Evolutionary conservation across 164 flowering plant genomes (phyloP).

Genomic region (Akebia trifoliata): DNA sequence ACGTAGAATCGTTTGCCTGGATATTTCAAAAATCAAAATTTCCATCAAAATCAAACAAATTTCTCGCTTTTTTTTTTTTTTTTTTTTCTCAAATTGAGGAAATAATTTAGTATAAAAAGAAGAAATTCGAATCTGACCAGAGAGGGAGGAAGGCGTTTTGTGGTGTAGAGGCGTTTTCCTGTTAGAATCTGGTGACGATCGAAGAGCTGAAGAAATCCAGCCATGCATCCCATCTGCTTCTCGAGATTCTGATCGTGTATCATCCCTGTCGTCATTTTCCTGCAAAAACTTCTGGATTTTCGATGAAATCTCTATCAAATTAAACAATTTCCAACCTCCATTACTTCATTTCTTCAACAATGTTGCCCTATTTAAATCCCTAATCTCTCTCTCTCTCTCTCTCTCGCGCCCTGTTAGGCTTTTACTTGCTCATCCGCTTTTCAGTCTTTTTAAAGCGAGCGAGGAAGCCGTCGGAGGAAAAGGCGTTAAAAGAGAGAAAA

Average conservation of each 20-base stretch:
- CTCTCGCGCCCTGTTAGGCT: not conserved
- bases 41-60: not conserved
- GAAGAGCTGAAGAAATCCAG: slow-evolving; percentile 82
- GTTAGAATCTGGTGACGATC: slow-evolving; percentile 72
- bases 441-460: slow-evolving; percentile 40
- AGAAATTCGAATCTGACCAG: slow-evolving; percentile 13
- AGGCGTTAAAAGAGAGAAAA: not conserved
- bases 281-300: not conserved
- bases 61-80: too few species aligned
- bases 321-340: not conserved
- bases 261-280: slow-evolving; percentile 42
- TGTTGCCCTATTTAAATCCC: not conserved
- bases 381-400: slow-evolving; percentile 15
- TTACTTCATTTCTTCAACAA: not conserved
- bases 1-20: slow-evolving; percentile 36
- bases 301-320: not conserved
- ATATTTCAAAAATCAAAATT: not conserved
- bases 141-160: slow-evolving; percentile 60
- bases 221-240: slow-evolving; percentile 97
- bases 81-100: too few species aligned
- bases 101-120: too few species aligned
- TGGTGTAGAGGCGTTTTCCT: slow-evolving; percentile 55
- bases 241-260: slow-evolving; percentile 54
- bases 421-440: slow-evolving; percentile 50
- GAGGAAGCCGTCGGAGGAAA: not conserved